Evolutionary conservation across 495 filamentous ascomycete genomes (phyloP), one percentile per base, ranked within the genome.

Genomic region (Oleoguttula mirabilis): DNA sequence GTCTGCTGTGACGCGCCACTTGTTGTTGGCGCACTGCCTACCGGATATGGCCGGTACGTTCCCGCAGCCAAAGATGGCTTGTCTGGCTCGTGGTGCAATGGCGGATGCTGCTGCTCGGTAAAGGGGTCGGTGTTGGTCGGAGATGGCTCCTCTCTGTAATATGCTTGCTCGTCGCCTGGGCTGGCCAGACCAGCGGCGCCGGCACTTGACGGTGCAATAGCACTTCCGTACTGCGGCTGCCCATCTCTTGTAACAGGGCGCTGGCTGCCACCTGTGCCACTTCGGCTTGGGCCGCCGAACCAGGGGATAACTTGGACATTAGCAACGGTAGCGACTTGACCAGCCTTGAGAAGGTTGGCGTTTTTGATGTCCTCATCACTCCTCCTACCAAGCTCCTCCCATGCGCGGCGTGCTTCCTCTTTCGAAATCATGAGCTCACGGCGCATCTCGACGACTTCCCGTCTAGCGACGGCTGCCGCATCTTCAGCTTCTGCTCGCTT

Each of bases 271-370:
- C 73, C 32, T 15, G 32, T 77, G 28, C 62, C 69, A 42, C 80
- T 75, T 36, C 85, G 73, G 25, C 36, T 43, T 16, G 43, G 38
- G 12, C 82, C 83, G 43, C 79, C 78, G 25, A 82, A 79, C 82
- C 92, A 94, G 2, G 92, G 90, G 21, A 95, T 80, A n/a, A 98
- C 90, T 54, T 95, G 86, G 17, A 95, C 86, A 14, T 88, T 92
- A 32, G 88, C 86, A 10, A 98, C 84, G 17, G 88, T 61, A 1
- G 85, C 93, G 12, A 88, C 82, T 42, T 82, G 76, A n/a, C 90
- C 92, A 33, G 84, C 79, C 56, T 86, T 76, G 12, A 98, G 71
- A 23, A 80, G 82, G 41, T 73, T 71, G 6, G 83, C 92, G n/a
- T 84, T 67, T 41, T 96, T 88, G n/a, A 92, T 73, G 59, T 95